These are phyloP conservation scores for Nakazawaea ambrosiae DNA, from an alignment of 805 yeast species.

Conservation along the genomic window DNA sequence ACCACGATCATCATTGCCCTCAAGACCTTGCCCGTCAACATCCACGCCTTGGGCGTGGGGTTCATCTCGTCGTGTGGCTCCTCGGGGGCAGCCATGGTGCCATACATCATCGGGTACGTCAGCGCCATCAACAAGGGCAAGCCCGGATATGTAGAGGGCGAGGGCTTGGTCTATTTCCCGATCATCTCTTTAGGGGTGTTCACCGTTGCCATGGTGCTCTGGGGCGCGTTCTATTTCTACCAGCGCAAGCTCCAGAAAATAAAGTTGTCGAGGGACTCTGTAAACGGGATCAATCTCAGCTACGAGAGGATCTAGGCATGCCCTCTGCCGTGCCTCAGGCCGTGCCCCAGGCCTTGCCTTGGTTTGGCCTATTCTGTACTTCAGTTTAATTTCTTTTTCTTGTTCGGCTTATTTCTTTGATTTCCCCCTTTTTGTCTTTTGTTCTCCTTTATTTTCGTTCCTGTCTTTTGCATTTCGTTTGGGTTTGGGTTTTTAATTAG, in stretches of 20 bases:
- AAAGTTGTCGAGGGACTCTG: neutral
- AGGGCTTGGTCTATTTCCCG: constrained; percentile 27
- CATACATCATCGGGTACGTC: constrained; percentile 53
- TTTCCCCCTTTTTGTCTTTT: no score
- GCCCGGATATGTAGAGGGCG: constrained; percentile 18
- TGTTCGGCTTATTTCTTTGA: no score
- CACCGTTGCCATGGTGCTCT: constrained; percentile 17
- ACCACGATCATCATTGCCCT: constrained; percentile 62
- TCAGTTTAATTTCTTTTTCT: no score
- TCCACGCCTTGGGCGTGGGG: constrained; percentile 65
- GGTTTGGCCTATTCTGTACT: no score
- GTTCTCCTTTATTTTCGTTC: no score
- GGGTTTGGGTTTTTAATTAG: no score
- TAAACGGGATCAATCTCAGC: constrained; percentile 1
- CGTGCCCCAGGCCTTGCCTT: no score
- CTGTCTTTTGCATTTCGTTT: no score
- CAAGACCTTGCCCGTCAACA: constrained; percentile 50
- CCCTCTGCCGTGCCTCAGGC: no score
- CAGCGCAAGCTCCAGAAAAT: constrained; percentile 10
- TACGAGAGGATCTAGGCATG: neutral
- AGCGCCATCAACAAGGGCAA: constrained; percentile 19
- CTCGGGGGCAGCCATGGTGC: constrained; percentile 70
- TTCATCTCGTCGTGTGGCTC: constrained; percentile 76
- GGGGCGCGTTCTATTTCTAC: constrained; percentile 20
- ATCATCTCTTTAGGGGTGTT: constrained; percentile 17